These are phyloP conservation scores for Micractinium sp. DNA, from an alignment of 139 green algal species.

Conservation along the genomic window DNA sequence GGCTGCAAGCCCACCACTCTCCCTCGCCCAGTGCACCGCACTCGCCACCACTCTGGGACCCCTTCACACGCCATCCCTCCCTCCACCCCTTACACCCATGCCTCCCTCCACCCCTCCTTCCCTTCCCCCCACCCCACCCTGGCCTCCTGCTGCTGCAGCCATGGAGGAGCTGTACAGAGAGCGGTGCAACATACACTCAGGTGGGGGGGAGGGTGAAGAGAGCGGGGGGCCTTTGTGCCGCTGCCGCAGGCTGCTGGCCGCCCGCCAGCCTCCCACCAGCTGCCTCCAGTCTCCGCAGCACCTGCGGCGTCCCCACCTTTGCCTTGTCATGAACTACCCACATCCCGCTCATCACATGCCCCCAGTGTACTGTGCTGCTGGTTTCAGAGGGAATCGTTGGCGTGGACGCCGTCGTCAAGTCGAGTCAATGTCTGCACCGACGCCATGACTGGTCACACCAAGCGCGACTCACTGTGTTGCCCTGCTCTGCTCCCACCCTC, in stretches of 20 bases:
- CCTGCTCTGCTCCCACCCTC: background rate
- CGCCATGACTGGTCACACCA: background rate
- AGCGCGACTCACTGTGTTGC: background rate
- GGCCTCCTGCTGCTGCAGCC: conserved; percentile 30
- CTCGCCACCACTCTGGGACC: too few relatives aligned
- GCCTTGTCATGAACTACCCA: too few relatives aligned
- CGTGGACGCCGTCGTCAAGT: too few relatives aligned
- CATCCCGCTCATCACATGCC: too few relatives aligned
- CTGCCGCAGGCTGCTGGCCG: background rate
- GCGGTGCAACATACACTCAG: conserved; percentile 62
- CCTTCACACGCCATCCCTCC: background rate
- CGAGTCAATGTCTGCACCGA: background rate
- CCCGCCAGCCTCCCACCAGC: too few relatives aligned
- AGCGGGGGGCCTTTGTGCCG: background rate
- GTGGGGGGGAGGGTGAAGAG: background rate
- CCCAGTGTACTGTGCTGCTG: too few relatives aligned
- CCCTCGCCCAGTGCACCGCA: background rate
- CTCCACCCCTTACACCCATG: too few relatives aligned
- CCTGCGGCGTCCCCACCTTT: too few relatives aligned
- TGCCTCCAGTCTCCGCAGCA: too few relatives aligned
- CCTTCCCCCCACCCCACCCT: too few relatives aligned
- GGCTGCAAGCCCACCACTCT: background rate
- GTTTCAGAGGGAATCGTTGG: too few relatives aligned
- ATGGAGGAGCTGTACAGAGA: conserved; percentile 69
- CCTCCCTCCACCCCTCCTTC: too few relatives aligned